Conservation (phyloP, 164 flowering plant genomes). For the Euptelea pleiosperma region DNA sequence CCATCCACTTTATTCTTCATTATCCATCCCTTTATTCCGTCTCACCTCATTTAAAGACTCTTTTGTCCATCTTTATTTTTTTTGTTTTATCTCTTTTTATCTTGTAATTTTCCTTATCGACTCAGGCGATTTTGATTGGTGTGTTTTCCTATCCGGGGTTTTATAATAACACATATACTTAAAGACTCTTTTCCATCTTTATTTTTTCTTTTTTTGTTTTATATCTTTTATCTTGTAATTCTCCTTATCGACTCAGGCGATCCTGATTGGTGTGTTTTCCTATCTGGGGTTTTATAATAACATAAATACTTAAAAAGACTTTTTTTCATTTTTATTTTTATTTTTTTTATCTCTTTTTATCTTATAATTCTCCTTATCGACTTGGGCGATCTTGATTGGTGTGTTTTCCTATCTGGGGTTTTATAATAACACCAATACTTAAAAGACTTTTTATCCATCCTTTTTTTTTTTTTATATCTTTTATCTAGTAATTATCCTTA, state of each 20-base stretch:
- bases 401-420: too few species aligned
- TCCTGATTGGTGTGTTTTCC: too few species aligned
- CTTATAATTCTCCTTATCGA: slow-evolving; percentile 5
- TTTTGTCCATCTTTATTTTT: slow-evolving; percentile 7
- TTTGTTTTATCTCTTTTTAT: slow-evolving; percentile 9
- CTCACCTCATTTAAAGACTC: slow-evolving; percentile 4
- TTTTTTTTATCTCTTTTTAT: slow-evolving; percentile 10
- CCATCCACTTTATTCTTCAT: slow-evolving; percentile 23
- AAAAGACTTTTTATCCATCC: slow-evolving; percentile 7
- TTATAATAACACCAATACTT: too few species aligned
- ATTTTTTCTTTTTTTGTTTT: slow-evolving; percentile 4
- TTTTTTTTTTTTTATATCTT: slow-evolving; percentile 6
- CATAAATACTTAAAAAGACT: too few species aligned
- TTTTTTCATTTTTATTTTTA: slow-evolving; percentile 4
- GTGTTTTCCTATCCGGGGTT: too few species aligned
- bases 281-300: too few species aligned
- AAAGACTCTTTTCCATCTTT: slow-evolving; percentile 8
- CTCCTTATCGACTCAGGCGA: slow-evolving; percentile 6
- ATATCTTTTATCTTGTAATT: slow-evolving; percentile 6
- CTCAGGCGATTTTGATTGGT: too few species aligned
- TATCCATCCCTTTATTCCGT: slow-evolving; percentile 19
- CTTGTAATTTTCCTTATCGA: slow-evolving; percentile 4
- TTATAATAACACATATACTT: too few species aligned
- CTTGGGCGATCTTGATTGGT: too few species aligned
- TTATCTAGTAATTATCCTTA: slow-evolving; percentile 7